A percentile compares a stretch with the other conserved stretches of the same genome.
These are phyloP conservation scores for Camellia lanceoleosa DNA, from an alignment of 148 eudicot genomes.

Conservation along the genomic window DNA sequence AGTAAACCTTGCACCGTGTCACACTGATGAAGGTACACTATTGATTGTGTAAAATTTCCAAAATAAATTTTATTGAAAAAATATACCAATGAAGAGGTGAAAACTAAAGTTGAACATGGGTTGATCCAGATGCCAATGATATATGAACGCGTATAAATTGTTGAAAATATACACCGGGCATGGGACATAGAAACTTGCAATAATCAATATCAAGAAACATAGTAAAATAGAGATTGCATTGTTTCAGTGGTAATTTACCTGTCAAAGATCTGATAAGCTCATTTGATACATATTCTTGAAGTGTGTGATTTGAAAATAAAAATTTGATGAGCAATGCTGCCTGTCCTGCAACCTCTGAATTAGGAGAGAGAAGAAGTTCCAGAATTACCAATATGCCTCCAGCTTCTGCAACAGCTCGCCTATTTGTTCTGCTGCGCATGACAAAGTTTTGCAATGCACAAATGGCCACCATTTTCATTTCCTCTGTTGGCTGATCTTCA, in stretches of 20 bases:
- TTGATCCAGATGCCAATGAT: neutral
- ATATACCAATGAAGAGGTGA: neutral
- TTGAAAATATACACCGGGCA: neutral
- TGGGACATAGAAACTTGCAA: neutral
- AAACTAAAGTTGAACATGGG: neutral
- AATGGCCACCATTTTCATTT: slow-evolving; percentile 71
- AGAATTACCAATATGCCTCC: slow-evolving; percentile 77
- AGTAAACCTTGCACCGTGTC: neutral
- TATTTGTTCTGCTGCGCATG: slow-evolving; percentile 69
- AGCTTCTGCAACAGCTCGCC: slow-evolving; percentile 83
- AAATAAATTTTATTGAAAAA: neutral
- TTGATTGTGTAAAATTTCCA: neutral
- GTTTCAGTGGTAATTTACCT: slow-evolving; percentile 33
- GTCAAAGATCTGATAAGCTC: slow-evolving; percentile 79
- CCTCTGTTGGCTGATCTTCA: slow-evolving; percentile 69
- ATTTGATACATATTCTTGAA: slow-evolving; percentile 74
- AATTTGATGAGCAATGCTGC: slow-evolving; percentile 66
- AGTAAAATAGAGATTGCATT: slow-evolving; percentile 10
- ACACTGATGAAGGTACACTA: neutral
- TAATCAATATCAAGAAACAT: neutral
- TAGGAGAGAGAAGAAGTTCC: slow-evolving; percentile 53
- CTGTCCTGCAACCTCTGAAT: slow-evolving; percentile 56
- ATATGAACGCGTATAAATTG: neutral
- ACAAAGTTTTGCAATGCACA: slow-evolving; percentile 87
- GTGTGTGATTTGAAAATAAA: slow-evolving; percentile 74